Percentiles rank a stretch among this genome's conserved stretches.
Evolutionary conservation across 768 basidiomycete genomes (phyloP).

Genomic region (Fomitopsis pulvina): DNA sequence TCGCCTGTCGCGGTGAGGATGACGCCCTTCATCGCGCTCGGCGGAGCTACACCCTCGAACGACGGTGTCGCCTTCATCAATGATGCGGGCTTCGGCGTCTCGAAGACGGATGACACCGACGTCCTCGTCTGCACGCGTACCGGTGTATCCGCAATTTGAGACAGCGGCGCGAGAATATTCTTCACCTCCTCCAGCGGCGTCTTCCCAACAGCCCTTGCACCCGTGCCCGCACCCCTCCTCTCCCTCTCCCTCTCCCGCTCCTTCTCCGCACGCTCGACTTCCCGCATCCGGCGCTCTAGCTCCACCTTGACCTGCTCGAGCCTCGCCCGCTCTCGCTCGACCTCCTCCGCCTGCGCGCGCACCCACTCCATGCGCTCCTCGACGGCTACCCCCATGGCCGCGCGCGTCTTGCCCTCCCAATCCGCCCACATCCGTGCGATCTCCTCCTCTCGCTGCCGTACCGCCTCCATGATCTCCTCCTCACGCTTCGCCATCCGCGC

Average conservation of each 20-base stretch:
- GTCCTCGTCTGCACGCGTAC: constrained; percentile 14
- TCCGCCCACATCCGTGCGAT: constrained; percentile 58
- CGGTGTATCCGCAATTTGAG: constrained; percentile 26
- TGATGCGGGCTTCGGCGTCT: constrained; percentile 47
- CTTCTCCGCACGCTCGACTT: constrained; percentile 30
- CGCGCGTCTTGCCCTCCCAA: constrained; percentile 34
- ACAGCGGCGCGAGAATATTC: constrained; percentile 53
- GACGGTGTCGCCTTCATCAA: constrained; percentile 16
- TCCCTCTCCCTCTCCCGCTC: constrained; percentile 21
- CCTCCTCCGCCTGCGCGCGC: constrained; percentile 43
- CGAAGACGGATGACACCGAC: constrained; percentile 29
- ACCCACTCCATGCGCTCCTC: constrained; percentile 42
- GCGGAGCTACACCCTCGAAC: constrained; percentile 14
- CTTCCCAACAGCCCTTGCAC: constrained; percentile 38
- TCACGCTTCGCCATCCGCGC: constrained; percentile 58
- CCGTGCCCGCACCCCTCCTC: constrained; percentile 26
- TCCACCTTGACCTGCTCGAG: constrained; percentile 41
- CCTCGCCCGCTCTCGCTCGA: constrained; percentile 43
- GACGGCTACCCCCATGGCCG: constrained; percentile 29
- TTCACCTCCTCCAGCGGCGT: constrained; percentile 72
- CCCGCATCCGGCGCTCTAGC: constrained; percentile 42
- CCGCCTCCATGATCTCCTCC: constrained; percentile 65
- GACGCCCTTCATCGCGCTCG: constrained; percentile 50
- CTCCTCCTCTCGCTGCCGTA: constrained; percentile 57
- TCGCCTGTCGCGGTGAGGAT: constrained; percentile 77